Base-by-base conservation (phyloP, 257 asterid genomes). In the Jacaranda mimosifolia region DNA sequence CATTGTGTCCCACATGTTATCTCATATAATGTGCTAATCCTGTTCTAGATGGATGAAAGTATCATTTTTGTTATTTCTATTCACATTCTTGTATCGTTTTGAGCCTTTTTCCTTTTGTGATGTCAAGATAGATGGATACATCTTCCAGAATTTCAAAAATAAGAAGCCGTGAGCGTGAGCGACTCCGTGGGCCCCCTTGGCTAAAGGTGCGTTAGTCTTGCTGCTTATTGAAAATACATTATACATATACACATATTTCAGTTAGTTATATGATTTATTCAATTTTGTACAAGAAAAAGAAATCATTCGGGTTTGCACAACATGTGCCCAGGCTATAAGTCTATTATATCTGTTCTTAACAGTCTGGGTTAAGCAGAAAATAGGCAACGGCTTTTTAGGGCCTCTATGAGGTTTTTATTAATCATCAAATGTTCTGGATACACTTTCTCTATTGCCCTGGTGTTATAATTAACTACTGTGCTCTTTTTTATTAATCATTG, bases 131-230 rank as follows among this genome's bases (percentile, higher is more conserved):
- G 99, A 96, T 96, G 98, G 99, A 96, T 85, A 83, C 97, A 17
- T 93, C 99, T 72, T 93, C 98, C 71, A 88, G 95, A 81, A 88
- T 96, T 80, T 93, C 98, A 21, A 91, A 90, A 82, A 90, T 93
- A 83, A 91, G 98, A 83, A 96, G 91, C 80, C 97, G 85, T 78
- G 98, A 96, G 77, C 97, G 97, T 19, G 98, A 91, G 89, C 90
- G 98, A 71, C 95, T 96, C 68, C 91, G 96, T 19, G 99, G 99
- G 21, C 91, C 97, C 73, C 98, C 99, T 82, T 96, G 97, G 99
- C 89, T 96, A 64, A 96, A 93, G 97, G 99, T 96, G 77, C 43
- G 15, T 68, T 84, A 75, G 15, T 51, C 63, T 52, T 52, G 72
- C 76, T 68, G 48, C 51, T 65, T 81, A 77, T 42, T 76, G 58